phyloP scores from a whole-genome alignment of 2,329 filamentous ascomycete species.

The Coniochaeta sp. region DNA sequence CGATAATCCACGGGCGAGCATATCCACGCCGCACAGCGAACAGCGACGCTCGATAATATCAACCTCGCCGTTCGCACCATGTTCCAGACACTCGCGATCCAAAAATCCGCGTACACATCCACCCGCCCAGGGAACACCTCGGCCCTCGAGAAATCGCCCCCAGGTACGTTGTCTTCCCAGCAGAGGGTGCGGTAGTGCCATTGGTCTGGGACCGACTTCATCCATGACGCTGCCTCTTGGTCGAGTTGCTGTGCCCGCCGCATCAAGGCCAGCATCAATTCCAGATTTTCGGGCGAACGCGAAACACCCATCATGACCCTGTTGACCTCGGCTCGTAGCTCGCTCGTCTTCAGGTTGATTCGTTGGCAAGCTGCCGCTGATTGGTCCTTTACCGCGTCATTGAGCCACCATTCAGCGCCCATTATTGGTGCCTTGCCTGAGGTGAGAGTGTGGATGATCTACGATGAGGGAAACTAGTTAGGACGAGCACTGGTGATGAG shows the following conservation, averaged over 20 bases:
- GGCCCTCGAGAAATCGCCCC: slow-evolving; percentile 41
- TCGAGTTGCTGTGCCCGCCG: slow-evolving; percentile 44
- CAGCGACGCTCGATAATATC: slow-evolving; percentile 45
- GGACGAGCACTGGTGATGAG: not conserved
- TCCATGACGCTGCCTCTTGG: slow-evolving; percentile 43
- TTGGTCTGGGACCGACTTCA: slow-evolving; percentile 36
- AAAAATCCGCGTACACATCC: slow-evolving; percentile 52
- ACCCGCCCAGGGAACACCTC: slow-evolving; percentile 54
- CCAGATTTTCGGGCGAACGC: slow-evolving; percentile 40
- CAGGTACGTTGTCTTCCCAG: slow-evolving; percentile 47
- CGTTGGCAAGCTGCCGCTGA: slow-evolving; percentile 39
- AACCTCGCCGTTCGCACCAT: slow-evolving; percentile 45
- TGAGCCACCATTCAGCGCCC: slow-evolving; percentile 53
- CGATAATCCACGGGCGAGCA: slow-evolving; percentile 54
- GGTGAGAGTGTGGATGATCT: slow-evolving; percentile 51
- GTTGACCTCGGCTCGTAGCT: slow-evolving; percentile 48
- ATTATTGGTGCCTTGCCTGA: slow-evolving; percentile 43
- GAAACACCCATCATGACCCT: slow-evolving; percentile 36
- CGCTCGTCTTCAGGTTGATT: slow-evolving; percentile 45
- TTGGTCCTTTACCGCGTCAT: slow-evolving; percentile 41
- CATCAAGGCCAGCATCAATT: slow-evolving; percentile 43
- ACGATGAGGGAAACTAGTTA: not conserved
- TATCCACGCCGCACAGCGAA: slow-evolving; percentile 54
- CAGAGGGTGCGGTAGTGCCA: slow-evolving; percentile 46
- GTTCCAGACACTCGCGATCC: slow-evolving; percentile 51